These are phyloP conservation scores for Xylaria intraflava DNA, from an alignment of 495 filamentous ascomycete genomes.

Conservation along the genomic window DNA sequence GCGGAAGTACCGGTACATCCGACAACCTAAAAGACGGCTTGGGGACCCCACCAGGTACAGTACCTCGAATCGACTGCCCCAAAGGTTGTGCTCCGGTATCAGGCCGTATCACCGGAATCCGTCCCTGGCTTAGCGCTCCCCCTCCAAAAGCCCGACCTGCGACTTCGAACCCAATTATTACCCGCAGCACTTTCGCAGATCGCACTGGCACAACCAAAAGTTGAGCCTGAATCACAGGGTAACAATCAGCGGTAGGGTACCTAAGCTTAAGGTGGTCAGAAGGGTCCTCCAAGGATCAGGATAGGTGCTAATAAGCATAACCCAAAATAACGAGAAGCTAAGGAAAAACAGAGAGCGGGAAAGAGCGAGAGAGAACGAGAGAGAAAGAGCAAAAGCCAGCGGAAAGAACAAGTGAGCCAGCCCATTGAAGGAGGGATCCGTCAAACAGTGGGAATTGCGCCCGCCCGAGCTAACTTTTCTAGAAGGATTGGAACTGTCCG, in stretches of 20 bases:
- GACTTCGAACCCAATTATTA: slow-evolving; percentile 8
- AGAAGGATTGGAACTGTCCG: slow-evolving; percentile 6
- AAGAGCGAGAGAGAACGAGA: too few relatives aligned
- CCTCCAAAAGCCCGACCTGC: not conserved
- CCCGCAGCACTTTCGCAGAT: slow-evolving; percentile 6
- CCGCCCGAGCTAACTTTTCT: slow-evolving; percentile 5
- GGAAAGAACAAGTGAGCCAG: slow-evolving; percentile 3
- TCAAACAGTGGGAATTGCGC: slow-evolving; percentile 1
- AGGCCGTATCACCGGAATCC: slow-evolving; percentile 3
- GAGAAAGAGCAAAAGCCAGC: too few relatives aligned
- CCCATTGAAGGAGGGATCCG: not conserved
- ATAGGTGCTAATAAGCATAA: not conserved
- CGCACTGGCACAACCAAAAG: slow-evolving; percentile 5
- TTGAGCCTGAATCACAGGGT: slow-evolving; percentile 1
- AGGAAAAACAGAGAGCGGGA: too few relatives aligned
- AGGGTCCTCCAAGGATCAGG: not conserved
- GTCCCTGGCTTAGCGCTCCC: slow-evolving; percentile 3
- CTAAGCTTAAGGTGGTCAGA: too few relatives aligned
- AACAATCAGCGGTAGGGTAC: too few relatives aligned
- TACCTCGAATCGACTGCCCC: too few relatives aligned
- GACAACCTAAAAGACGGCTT: not conserved
- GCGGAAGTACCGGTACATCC: slow-evolving; percentile 11
- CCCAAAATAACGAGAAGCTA: not conserved
- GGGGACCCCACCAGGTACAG: not conserved
- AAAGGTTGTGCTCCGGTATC: slow-evolving; percentile 7